Evolutionary conservation across 2,329 filamentous ascomycete species (phyloP), one percentile per base, ranked within the genome.

Genomic region (Aspergillus uvarum): DNA sequence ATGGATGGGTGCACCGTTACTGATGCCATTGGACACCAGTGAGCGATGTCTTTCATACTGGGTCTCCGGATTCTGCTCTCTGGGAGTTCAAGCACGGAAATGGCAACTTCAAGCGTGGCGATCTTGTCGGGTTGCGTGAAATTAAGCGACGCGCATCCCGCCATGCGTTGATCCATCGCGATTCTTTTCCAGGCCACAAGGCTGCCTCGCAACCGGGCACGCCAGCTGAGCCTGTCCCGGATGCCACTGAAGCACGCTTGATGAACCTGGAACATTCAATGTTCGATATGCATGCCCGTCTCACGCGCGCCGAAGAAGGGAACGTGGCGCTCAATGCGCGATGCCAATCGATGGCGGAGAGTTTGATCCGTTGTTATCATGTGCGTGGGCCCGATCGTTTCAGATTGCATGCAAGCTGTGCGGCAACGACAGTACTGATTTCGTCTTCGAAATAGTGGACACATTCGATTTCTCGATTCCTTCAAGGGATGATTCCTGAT

Each of bases 61-160:
- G 92, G 11, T 93, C 90, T 48, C 92, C 94, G 12, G 95, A 98
- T 71, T 92, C 92, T 21, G 92, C 94, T 0, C 81, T 99, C 31
- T 99, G 95, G 95, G 95, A 99, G 74, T 99, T 99, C 77, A 98
- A 97, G 77, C 95, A 99, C 72, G 95, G 95, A 56, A 96, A 94
- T 70, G 94, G 94, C 56, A 98, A 90, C 74, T 99, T 99, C 81
- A 98, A 96, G 77, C 88, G 93, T 65, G 95, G 95, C 42, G 94
- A 99, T 74, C 81, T 99, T 24, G 88, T 94, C 54, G 92, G 94
- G 7, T 79, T 99, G 62, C 86, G 95, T 48, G 95, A 99, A 73
- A 99, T 99, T 77, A 97, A 97, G 77, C 89, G 95, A 63, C 87
- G 95, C 62, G 94, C 95, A 19, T 98, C 94, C 38, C 85, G 95